A percentile compares a stretch with the other conserved stretches of the same genome.
These are phyloP conservation scores for Malania oleifera DNA, from an alignment of 164 flowering plant genomes.

Conservation along the genomic window DNA sequence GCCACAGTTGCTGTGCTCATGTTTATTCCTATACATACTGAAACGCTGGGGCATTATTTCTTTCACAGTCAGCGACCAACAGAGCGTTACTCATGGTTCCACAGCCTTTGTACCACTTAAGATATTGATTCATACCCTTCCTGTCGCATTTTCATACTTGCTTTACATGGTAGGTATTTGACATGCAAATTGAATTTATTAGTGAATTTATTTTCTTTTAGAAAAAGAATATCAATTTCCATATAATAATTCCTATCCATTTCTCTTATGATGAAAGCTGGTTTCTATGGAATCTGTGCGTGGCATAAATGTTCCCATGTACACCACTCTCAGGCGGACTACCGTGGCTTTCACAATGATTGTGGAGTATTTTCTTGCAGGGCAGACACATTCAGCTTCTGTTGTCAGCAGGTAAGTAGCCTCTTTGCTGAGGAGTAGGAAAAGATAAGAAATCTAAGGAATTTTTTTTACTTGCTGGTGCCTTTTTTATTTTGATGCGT, in stretches of 20 bases:
- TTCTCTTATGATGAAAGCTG: slow-evolving; percentile 39
- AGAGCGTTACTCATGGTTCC: slow-evolving; percentile 23
- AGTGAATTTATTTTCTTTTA: background rate
- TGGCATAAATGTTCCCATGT: slow-evolving; percentile 86
- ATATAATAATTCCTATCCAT: background rate
- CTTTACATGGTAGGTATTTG: slow-evolving; percentile 70
- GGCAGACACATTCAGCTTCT: slow-evolving; percentile 51
- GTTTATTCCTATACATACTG: slow-evolving; percentile 57
- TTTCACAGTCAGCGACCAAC: slow-evolving; percentile 41
- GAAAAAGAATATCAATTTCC: background rate
- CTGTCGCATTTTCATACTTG: slow-evolving; percentile 58
- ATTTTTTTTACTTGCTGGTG: too few species aligned
- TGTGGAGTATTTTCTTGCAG: slow-evolving; percentile 59
- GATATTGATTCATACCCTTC: slow-evolving; percentile 55
- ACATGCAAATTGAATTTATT: too few species aligned
- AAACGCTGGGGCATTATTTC: slow-evolving; percentile 55
- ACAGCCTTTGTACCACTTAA: slow-evolving; percentile 40
- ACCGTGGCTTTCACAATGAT: slow-evolving; percentile 82
- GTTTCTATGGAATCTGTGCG: slow-evolving; percentile 84
- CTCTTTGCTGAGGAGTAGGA: background rate
- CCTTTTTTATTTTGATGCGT: too few species aligned
- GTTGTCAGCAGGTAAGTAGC: slow-evolving; percentile 56
- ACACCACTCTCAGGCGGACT: slow-evolving; percentile 85
- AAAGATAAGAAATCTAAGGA: too few species aligned
- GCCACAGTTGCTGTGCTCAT: slow-evolving; percentile 52